Conservation (phyloP, 2,329 filamentous ascomycete species). For the Boeremia exigua region DNA sequence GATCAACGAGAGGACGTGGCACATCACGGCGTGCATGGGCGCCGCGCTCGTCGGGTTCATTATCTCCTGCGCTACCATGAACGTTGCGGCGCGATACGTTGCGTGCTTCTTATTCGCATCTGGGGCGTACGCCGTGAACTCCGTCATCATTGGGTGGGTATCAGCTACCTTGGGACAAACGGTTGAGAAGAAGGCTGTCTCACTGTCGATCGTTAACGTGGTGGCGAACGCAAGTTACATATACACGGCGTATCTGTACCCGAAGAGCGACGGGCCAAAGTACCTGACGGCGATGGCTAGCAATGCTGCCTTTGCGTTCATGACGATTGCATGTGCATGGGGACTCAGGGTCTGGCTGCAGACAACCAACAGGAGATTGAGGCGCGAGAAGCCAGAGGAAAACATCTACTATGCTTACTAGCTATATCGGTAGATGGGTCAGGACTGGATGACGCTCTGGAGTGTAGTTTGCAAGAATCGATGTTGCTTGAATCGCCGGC, state of each 20-base stretch:
- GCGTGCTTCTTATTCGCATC: constrained; percentile 36
- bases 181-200: constrained; percentile 52
- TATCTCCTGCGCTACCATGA: constrained; percentile 44
- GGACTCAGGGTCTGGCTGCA: constrained; percentile 24
- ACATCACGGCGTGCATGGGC: constrained; percentile 47
- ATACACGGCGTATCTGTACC: constrained; percentile 51
- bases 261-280: constrained; percentile 27
- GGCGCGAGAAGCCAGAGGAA: constrained; percentile 13
- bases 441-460: background rate
- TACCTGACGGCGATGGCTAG: constrained; percentile 31
- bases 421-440: too few species aligned
- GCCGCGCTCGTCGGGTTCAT: constrained; percentile 48
- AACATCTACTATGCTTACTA: constrained; percentile 27
- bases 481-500: too few species aligned
- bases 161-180: constrained; percentile 51
- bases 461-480: too few species aligned
- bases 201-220: constrained; percentile 52
- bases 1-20: constrained; percentile 50
- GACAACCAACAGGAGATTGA: constrained; percentile 19
- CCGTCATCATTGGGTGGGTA: constrained; percentile 50
- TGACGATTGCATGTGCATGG: constrained; percentile 24
- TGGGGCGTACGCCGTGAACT: constrained; percentile 31
- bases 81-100: constrained; percentile 41
- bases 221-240: constrained; percentile 50
- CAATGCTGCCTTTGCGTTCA: constrained; percentile 27